Evolutionary conservation across 805 yeast species (phyloP).

Genomic region (Pichia insulana): DNA sequence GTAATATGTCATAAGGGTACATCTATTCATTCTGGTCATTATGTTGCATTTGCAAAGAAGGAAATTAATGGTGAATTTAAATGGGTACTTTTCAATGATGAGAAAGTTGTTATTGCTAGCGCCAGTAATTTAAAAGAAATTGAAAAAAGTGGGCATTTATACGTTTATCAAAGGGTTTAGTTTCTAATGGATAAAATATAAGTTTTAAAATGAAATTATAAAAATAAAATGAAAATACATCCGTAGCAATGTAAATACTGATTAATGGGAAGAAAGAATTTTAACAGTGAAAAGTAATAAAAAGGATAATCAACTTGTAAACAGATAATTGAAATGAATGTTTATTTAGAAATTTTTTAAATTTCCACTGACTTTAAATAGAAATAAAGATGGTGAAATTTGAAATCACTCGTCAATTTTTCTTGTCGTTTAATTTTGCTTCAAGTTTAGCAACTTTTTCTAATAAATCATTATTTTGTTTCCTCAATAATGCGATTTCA

Average conservation of each 20-base stretch:
- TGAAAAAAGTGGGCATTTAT: slow-evolving; percentile 40
- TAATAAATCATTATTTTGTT: slow-evolving; percentile 40
- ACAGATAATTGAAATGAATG: background rate
- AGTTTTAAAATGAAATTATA: too few species aligned
- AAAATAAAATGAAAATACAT: too few species aligned
- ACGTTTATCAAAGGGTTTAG: slow-evolving; percentile 26
- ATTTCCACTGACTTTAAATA: background rate
- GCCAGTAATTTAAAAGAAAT: slow-evolving; percentile 35
- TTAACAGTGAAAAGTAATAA: too few species aligned
- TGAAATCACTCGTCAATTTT: background rate
- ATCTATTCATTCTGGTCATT: slow-evolving; percentile 87
- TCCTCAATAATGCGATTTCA: slow-evolving; percentile 52
- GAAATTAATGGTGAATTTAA: slow-evolving; percentile 30
- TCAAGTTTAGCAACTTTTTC: slow-evolving; percentile 26
- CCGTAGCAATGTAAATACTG: too few species aligned
- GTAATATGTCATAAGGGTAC: slow-evolving; percentile 85
- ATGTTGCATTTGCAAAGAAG: slow-evolving; percentile 65
- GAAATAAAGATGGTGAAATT: background rate
- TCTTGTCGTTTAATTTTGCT: slow-evolving; percentile 15
- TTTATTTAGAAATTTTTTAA: slow-evolving; percentile 1
- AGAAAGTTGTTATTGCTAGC: slow-evolving; percentile 63
- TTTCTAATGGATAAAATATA: too few species aligned
- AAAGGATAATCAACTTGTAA: background rate
- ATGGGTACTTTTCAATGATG: slow-evolving; percentile 86
- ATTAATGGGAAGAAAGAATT: too few species aligned